Percentiles rank a stretch among this genome's conserved stretches.
Conservation (phyloP, 2,329 filamentous ascomycete genomes). For the Pseudovirgaria hyperparasitica region DNA sequence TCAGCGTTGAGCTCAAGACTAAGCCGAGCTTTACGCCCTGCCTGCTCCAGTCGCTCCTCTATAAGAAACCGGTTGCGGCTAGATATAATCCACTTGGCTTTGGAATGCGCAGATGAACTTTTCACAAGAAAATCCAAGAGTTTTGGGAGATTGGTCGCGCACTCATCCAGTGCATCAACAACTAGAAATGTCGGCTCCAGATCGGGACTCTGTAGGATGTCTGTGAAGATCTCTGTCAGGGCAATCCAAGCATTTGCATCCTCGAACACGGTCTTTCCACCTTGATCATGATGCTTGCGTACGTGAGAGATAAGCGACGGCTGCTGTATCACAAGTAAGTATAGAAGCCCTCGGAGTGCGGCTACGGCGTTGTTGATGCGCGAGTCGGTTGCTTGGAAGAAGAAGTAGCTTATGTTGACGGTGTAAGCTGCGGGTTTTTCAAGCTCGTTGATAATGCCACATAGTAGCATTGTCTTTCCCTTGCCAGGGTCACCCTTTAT, state of each 20-base stretch:
- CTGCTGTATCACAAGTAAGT: slow-evolving; percentile 22
- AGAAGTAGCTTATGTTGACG: too few species aligned
- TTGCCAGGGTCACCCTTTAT: slow-evolving; percentile 15
- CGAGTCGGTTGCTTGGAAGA: slow-evolving; percentile 28
- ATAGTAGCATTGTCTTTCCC: slow-evolving; percentile 1
- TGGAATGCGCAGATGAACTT: too few species aligned
- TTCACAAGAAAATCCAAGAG: too few species aligned
- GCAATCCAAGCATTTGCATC: slow-evolving; percentile 25
- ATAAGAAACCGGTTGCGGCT: slow-evolving; percentile 16
- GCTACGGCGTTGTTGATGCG: slow-evolving; percentile 26
- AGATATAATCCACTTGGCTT: slow-evolving; percentile 9
- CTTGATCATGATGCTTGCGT: slow-evolving; percentile 18
- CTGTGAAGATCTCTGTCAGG: slow-evolving; percentile 23
- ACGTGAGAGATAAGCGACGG: slow-evolving; percentile 23
- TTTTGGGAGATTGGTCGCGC: slow-evolving; percentile 11
- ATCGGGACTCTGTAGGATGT: slow-evolving; percentile 25
- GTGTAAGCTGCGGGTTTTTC: background rate
- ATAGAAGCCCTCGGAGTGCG: slow-evolving; percentile 32
- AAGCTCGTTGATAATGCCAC: background rate
- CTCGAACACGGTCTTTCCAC: slow-evolving; percentile 27
- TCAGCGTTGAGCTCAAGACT: slow-evolving; percentile 23
- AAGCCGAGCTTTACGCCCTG: slow-evolving; percentile 13
- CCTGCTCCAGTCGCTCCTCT: slow-evolving; percentile 16
- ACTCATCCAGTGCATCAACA: slow-evolving; percentile 38
- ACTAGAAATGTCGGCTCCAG: slow-evolving; percentile 21